Conservation (phyloP, 768 basidiomycete species). For the Termitomyces eurrhizus region DNA sequence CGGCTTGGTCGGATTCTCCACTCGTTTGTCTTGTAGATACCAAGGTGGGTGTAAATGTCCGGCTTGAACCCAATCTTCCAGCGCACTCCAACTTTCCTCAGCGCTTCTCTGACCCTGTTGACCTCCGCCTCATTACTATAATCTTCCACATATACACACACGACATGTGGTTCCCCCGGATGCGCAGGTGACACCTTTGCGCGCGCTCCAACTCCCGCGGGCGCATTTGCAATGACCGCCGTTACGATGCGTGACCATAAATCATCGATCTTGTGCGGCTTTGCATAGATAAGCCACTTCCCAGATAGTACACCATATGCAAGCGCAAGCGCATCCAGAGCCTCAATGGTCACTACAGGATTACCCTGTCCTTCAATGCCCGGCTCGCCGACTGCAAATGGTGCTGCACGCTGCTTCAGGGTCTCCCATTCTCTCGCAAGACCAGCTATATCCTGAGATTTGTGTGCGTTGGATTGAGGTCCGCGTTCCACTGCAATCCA, state of each 20-base stretch:
- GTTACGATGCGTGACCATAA: constrained; percentile 32
- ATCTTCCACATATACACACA: constrained; percentile 32
- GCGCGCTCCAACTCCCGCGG: constrained; percentile 15
- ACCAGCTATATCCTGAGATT: constrained; percentile 6
- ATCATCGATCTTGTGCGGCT: constrained; percentile 26
- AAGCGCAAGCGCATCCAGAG: constrained; percentile 31
- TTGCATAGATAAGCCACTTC: constrained; percentile 38
- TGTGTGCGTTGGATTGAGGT: not conserved
- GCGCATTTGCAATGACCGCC: constrained; percentile 11
- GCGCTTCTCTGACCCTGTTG: constrained; percentile 25
- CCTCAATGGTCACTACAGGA: constrained; percentile 22
- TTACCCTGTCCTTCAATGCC: not conserved
- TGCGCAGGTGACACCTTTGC: constrained; percentile 33
- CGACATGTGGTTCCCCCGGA: constrained; percentile 29
- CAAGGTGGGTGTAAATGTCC: constrained; percentile 35
- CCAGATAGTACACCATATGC: constrained; percentile 27
- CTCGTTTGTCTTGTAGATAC: constrained; percentile 33
- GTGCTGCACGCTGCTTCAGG: constrained; percentile 8
- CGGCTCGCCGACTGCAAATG: not conserved
- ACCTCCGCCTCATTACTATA: constrained; percentile 25
- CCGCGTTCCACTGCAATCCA: constrained; percentile 33
- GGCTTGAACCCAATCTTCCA: constrained; percentile 38
- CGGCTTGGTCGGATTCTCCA: constrained; percentile 32
- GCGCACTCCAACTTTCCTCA: constrained; percentile 28
- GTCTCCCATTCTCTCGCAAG: constrained; percentile 9